These are phyloP conservation scores for Prunella vulgaris DNA, from an alignment of 257 asterid genomes.

Conservation along the genomic window DNA sequence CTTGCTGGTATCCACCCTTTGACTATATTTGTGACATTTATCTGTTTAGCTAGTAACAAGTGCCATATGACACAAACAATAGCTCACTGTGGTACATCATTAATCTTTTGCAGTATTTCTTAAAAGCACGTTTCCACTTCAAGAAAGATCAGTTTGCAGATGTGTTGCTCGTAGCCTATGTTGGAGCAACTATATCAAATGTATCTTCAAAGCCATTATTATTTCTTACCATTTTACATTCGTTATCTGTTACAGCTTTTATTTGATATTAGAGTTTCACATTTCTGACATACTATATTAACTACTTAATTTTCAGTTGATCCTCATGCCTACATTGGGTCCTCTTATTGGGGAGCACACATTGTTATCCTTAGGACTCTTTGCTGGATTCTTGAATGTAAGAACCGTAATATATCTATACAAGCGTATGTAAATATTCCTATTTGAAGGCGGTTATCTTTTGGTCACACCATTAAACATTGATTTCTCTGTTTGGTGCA, in stretches of 20 bases:
- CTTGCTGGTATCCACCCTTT: constrained; percentile 35
- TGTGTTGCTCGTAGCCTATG: constrained; percentile 59
- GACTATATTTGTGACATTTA: not conserved
- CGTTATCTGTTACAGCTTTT: not conserved
- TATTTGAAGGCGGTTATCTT: too few species aligned
- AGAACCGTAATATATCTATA: not conserved
- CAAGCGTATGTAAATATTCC: not conserved
- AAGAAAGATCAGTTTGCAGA: constrained; percentile 80
- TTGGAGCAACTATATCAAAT: constrained; percentile 72
- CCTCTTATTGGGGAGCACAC: constrained; percentile 71
- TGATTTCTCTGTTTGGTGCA: constrained; percentile 36
- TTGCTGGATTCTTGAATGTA: constrained; percentile 48
- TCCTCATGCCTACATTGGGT: constrained; percentile 68
- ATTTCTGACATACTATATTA: not conserved
- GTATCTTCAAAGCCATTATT: constrained; percentile 28
- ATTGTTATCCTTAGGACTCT: constrained; percentile 60
- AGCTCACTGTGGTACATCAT: not conserved
- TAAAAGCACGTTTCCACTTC: constrained; percentile 78
- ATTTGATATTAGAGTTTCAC: not conserved
- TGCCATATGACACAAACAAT: not conserved
- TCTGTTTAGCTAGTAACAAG: not conserved
- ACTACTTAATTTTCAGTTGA: constrained; percentile 41
- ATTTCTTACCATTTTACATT: not conserved
- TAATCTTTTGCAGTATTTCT: constrained; percentile 50
- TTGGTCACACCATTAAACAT: constrained; percentile 10